phyloP scores from a whole-genome alignment of 2,329 filamentous ascomycete genomes.

The Hypoxylon sp. region DNA sequence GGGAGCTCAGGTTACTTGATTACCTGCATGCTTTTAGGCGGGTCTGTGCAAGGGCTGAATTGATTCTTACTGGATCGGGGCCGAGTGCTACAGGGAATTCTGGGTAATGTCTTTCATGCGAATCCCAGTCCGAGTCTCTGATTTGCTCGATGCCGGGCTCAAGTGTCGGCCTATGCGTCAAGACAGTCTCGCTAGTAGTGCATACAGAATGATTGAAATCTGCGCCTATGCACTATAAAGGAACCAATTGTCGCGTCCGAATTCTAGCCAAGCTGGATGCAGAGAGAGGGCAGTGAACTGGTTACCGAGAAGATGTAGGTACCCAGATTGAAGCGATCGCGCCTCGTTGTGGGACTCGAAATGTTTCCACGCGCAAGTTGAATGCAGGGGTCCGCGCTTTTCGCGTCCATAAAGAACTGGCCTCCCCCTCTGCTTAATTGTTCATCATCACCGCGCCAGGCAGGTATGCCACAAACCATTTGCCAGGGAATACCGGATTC shows the following conservation, averaged over 20 bases:
- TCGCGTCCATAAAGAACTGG: constrained; percentile 52
- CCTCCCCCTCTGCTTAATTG: constrained; percentile 36
- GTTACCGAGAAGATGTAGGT: constrained; percentile 27
- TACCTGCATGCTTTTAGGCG: constrained; percentile 35
- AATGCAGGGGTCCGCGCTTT: constrained; percentile 47
- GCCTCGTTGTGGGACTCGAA: constrained; percentile 40
- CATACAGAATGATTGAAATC: constrained; percentile 30
- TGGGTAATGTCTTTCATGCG: constrained; percentile 46
- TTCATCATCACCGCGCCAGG: constrained; percentile 29
- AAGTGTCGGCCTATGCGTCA: constrained; percentile 28
- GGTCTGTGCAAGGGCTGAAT: constrained; percentile 39
- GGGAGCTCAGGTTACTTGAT: constrained; percentile 24
- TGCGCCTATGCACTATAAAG: constrained; percentile 33
- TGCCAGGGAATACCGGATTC: constrained; percentile 26
- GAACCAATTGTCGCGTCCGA: constrained; percentile 53
- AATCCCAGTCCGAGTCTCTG: constrained; percentile 35
- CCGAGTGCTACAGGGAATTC: constrained; percentile 43
- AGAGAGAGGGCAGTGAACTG: constrained; percentile 36
- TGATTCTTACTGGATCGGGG: constrained; percentile 40
- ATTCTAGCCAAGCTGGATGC: constrained; percentile 38
- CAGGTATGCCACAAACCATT: constrained; percentile 40
- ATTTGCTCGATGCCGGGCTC: constrained; percentile 34
- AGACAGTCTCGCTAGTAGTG: constrained; percentile 44
- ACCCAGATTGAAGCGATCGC: constrained; percentile 30
- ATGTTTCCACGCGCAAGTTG: constrained; percentile 52